Base-by-base conservation (phyloP, 2,329 filamentous ascomycete genomes). In the Penicillium psychrosexuale region DNA sequence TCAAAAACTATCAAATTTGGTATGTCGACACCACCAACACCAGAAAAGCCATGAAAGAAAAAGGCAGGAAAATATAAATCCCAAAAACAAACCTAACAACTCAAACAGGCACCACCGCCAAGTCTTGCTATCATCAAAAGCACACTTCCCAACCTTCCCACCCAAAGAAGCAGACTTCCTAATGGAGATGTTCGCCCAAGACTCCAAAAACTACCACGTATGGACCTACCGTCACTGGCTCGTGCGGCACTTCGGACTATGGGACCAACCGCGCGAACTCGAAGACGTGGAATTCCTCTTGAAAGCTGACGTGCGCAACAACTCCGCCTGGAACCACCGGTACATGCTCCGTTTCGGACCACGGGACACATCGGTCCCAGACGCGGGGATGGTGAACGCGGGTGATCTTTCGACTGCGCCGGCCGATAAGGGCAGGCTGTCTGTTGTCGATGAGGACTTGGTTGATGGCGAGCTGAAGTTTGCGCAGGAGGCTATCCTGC, bases 1-100 rank as follows among this genome's bases (percentile, higher is more conserved):
- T 95, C 67, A 99, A 99, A 75, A 99, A 97, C 77, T 99, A 99
- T 77, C 94, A 99, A 76, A 99, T 99, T 73, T 99, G 94, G 90
- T 79, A 69, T 22, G 54, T 53, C 38, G 5, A 37, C 28, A 37
- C 33, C 45, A 44, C n/a, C 22, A 38, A 28, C 8, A 0, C 17
- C 19, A n/a, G 19, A 46, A 24, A 36, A n/a, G 22, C 15, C 31
- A n/a, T n/a, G n/a, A 13, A 51, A 24, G n/a, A 28, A 30, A n/a
- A 47, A 11, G 11, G 13, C 19, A 24, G 15, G 13, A 39, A 17
- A n/a, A 8, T 8, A 51, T 11, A 4, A 38, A 38, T 1, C 15
- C 5, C 12, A 27, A 45, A 7, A 39, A 15, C 13, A 42, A 47
- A 34, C 51, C 49, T 51, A 42, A 55, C 9, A 27, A 5, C 11